A percentile compares a stretch with the other conserved stretches of the same genome.
Evolutionary conservation across 2,329 filamentous ascomycete genomes (phyloP).

Genomic region (Xylariaceae sp.): DNA sequence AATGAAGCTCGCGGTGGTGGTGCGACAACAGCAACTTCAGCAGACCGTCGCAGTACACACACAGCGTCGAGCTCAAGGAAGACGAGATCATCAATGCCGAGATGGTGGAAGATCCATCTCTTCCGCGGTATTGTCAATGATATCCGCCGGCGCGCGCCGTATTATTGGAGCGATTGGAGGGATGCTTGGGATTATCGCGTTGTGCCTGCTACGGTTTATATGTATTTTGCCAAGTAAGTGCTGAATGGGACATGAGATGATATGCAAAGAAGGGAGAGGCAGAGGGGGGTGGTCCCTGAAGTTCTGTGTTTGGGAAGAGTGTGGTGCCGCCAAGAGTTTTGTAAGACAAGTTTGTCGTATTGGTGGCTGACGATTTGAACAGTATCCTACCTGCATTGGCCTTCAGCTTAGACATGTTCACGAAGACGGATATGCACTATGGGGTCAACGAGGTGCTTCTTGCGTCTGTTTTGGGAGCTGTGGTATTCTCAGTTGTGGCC

Average conservation of each 20-base stretch:
- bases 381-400: conserved; percentile 84
- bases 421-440: conserved; percentile 77
- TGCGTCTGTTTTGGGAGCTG: conserved; percentile 74
- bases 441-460: conserved; percentile 91
- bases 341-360: too few species aligned
- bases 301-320: background rate
- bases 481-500: conserved; percentile 75
- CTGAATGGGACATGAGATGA: too few species aligned
- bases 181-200: conserved; percentile 92
- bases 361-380: conserved; percentile 11
- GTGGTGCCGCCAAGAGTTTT: background rate
- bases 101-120: conserved; percentile 71
- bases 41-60: too few species aligned
- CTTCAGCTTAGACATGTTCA: conserved; percentile 91
- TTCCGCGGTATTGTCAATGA: conserved; percentile 81
- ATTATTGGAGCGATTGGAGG: conserved; percentile 75
- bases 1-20: background rate
- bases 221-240: conserved; percentile 88
- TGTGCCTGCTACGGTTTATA: conserved; percentile 81
- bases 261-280: too few species aligned
- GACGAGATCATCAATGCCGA: conserved; percentile 1
- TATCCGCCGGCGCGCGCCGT: conserved; percentile 68
- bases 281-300: too few species aligned
- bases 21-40: conserved; percentile 5
- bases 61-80: conserved; percentile 5